A percentile compares a stretch with the other conserved stretches of the same genome.
These are phyloP conservation scores for Fusarium albidum DNA, from an alignment of 2,329 filamentous ascomycete species.

Conservation along the genomic window DNA sequence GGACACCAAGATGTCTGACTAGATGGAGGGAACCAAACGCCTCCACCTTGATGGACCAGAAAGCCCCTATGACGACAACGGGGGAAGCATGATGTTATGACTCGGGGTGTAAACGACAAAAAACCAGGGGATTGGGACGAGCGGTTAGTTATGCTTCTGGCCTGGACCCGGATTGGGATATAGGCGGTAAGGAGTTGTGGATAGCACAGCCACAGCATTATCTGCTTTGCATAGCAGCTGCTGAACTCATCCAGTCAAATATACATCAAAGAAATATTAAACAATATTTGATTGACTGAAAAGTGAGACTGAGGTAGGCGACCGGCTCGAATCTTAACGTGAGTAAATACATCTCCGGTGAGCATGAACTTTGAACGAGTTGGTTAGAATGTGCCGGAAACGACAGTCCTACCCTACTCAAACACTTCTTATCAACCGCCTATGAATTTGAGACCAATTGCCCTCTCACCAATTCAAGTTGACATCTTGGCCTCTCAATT, in stretches of 20 bases:
- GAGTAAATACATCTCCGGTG: too few relatives aligned
- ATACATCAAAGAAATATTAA: conserved; percentile 28
- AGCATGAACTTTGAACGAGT: too few relatives aligned
- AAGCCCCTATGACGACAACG: conserved; percentile 4
- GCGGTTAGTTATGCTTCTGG: conserved; percentile 32
- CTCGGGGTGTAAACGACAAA: conserved; percentile 27
- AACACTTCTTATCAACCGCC: too few relatives aligned
- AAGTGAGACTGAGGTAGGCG: not conserved
- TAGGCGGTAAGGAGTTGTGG: conserved; percentile 32
- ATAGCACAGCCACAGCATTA: conserved; percentile 27
- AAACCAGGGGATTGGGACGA: conserved; percentile 26
- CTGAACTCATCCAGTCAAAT: conserved; percentile 13
- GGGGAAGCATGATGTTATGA: conserved; percentile 35
- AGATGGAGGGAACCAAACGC: conserved; percentile 70
- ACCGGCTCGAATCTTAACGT: too few relatives aligned
- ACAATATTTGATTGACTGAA: conserved; percentile 21
- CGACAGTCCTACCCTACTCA: too few relatives aligned
- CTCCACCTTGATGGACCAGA: conserved; percentile 47
- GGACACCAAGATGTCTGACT: conserved; percentile 72
- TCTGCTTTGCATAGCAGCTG: conserved; percentile 34
- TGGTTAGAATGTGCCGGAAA: too few relatives aligned
- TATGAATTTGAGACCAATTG: too few relatives aligned
- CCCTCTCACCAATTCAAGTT: too few relatives aligned
- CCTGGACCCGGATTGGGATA: conserved; percentile 23
- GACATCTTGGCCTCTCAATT: too few relatives aligned